A percentile compares a stretch with the other conserved stretches of the same genome.
Evolutionary conservation across 768 basidiomycete species (phyloP).

Genomic region (Brasilioporus rufonigricans): DNA sequence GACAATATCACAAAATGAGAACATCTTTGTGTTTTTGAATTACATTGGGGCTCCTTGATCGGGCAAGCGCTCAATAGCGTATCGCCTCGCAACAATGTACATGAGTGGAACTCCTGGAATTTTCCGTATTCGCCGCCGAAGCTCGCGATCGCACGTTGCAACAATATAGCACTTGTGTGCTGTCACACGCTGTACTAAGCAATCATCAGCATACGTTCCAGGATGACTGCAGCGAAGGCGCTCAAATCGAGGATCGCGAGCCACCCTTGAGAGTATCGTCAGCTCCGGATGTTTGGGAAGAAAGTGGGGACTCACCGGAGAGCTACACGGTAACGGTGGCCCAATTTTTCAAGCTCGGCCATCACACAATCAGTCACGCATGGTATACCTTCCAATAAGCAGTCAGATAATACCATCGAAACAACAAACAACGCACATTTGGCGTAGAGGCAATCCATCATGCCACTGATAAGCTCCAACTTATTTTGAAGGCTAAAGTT

Average conservation of each 20-base stretch:
- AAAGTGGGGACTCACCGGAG: slow-evolving; percentile 60
- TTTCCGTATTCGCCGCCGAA: slow-evolving; percentile 88
- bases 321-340: slow-evolving; percentile 92
- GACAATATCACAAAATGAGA: not conserved
- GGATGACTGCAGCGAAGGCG: slow-evolving; percentile 87
- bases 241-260: slow-evolving; percentile 96
- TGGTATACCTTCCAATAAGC: slow-evolving; percentile 71
- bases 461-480: slow-evolving; percentile 90
- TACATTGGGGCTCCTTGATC: slow-evolving; percentile 85
- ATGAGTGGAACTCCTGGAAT: slow-evolving; percentile 92
- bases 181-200: slow-evolving; percentile 92
- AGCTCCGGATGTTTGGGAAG: not conserved
- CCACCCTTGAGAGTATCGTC: slow-evolving; percentile 60
- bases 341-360: slow-evolving; percentile 97
- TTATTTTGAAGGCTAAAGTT: slow-evolving; percentile 99
- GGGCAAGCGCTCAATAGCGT: slow-evolving; percentile 92
- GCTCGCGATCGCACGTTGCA: slow-evolving; percentile 95
- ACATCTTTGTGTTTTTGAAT: not conserved
- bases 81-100: slow-evolving; percentile 92
- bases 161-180: slow-evolving; percentile 96
- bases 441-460: slow-evolving; percentile 99
- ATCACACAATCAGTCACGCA: slow-evolving; percentile 99
- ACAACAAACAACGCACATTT: slow-evolving; percentile 64
- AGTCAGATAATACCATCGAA: slow-evolving; percentile 2
- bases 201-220: slow-evolving; percentile 99